Percentiles rank a stretch among this genome's conserved stretches.
phyloP scores from a whole-genome alignment of 495 filamentous ascomycete genomes.

The Trichocladium antarcticum region DNA sequence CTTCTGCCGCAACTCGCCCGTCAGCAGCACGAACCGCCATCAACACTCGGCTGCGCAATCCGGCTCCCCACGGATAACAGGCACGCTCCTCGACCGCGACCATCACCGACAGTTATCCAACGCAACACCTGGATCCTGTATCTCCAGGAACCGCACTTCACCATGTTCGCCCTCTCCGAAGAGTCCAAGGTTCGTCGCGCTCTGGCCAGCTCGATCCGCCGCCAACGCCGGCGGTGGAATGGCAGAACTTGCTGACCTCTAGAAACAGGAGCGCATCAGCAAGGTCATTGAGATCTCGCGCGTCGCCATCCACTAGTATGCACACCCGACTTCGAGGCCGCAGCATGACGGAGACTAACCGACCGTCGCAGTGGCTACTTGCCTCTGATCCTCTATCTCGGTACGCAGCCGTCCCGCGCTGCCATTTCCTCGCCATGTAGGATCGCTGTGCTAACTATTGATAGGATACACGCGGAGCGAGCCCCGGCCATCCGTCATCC shows the following conservation, averaged over 20 bases:
- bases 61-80: not conserved
- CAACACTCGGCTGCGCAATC: too few species aligned
- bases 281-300: constrained; percentile 89
- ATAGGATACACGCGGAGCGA: constrained; percentile 88
- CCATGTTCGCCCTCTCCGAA: constrained; percentile 84
- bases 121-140: not conserved
- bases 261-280: constrained; percentile 78
- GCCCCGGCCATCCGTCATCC: constrained; percentile 83
- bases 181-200: constrained; percentile 72
- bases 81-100: not conserved
- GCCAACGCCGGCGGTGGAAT: too few species aligned
- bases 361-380: constrained; percentile 70
- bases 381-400: constrained; percentile 92
- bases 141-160: constrained; percentile 14
- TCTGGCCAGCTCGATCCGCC: not conserved
- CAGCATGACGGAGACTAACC: constrained; percentile 25
- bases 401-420: constrained; percentile 41
- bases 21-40: not conserved
- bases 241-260: constrained; percentile 3
- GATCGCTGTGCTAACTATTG: constrained; percentile 21
- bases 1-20: constrained; percentile 11
- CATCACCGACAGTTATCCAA: not conserved
- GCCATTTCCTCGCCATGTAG: too few species aligned
- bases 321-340: constrained; percentile 5
- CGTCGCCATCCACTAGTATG: constrained; percentile 94